Evolutionary conservation across 2,329 filamentous ascomycete genomes (phyloP).

Genomic region (Dactylellina leptospora): DNA sequence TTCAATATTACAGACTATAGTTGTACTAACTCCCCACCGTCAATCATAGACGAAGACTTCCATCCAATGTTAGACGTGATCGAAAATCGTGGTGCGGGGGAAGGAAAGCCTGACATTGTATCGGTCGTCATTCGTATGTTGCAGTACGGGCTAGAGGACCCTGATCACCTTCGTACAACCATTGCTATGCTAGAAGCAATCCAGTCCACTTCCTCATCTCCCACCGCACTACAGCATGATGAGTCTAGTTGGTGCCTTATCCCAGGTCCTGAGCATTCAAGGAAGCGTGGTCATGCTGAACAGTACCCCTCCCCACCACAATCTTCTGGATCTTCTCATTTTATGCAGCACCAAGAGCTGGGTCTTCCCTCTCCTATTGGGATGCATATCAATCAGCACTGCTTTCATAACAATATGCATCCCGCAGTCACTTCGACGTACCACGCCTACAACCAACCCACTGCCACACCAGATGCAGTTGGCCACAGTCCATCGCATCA

Average conservation of each 20-base stretch:
- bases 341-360: no score
- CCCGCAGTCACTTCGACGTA: no score
- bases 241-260: neutral
- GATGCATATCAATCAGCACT: no score
- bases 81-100: conserved; percentile 1
- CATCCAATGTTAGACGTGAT: conserved; percentile 26
- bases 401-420: no score
- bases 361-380: no score
- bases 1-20: neutral
- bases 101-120: conserved; percentile 35
- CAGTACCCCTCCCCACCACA: no score
- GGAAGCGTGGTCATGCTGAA: no score
- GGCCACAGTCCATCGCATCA: no score
- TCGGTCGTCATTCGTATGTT: conserved; percentile 32
- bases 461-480: neutral
- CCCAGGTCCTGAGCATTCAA: neutral
- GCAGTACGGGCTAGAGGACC: neutral
- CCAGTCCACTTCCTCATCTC: neutral
- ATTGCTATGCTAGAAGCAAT: conserved; percentile 16
- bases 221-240: neutral
- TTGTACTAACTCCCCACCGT: neutral
- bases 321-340: neutral
- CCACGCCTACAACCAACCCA: neutral
- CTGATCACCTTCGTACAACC: neutral
- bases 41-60: conserved; percentile 35